Conservation (phyloP, 164 flowering plant species). For the Santalum album region DNA sequence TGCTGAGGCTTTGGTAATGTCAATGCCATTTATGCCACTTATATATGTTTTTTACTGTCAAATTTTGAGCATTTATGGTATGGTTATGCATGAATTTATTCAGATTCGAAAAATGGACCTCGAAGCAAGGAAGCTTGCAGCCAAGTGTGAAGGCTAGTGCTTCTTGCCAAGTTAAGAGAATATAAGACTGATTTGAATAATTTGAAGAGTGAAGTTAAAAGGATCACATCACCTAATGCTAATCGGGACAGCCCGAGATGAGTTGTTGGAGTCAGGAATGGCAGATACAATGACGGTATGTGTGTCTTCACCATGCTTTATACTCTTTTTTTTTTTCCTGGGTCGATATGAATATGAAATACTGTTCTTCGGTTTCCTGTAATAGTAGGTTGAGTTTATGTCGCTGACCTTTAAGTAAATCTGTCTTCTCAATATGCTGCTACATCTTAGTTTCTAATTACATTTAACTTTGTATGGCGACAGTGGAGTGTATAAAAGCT, state of each 20-base stretch:
- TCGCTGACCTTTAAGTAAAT: too few species aligned
- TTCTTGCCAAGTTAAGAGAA: constrained; percentile 31
- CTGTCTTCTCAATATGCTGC: too few species aligned
- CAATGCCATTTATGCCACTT: not conserved
- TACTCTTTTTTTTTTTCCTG: not conserved
- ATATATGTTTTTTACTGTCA: not conserved
- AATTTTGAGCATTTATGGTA: not conserved
- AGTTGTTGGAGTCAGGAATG: constrained; percentile 26
- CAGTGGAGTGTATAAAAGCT: too few species aligned
- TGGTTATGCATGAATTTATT: not conserved
- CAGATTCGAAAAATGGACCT: constrained; percentile 37
- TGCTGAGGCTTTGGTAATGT: constrained; percentile 32
- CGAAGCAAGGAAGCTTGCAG: constrained; percentile 29
- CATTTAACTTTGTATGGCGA: too few species aligned
- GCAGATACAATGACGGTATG: constrained; percentile 20
- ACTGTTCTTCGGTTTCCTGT: too few species aligned
- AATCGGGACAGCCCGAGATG: constrained; percentile 25
- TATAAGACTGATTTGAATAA: constrained; percentile 28
- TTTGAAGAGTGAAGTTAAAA: constrained; percentile 23
- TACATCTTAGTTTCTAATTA: too few species aligned
- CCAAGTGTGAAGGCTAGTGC: constrained; percentile 21
- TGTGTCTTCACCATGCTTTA: not conserved
- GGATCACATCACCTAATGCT: constrained; percentile 18
- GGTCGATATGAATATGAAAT: not conserved
- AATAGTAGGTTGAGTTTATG: too few species aligned